A percentile compares a stretch with the other conserved stretches of the same genome.
Evolutionary conservation across 352 stramenopile species (phyloP).

Genomic region (Globisporangium heterothallicum): DNA sequence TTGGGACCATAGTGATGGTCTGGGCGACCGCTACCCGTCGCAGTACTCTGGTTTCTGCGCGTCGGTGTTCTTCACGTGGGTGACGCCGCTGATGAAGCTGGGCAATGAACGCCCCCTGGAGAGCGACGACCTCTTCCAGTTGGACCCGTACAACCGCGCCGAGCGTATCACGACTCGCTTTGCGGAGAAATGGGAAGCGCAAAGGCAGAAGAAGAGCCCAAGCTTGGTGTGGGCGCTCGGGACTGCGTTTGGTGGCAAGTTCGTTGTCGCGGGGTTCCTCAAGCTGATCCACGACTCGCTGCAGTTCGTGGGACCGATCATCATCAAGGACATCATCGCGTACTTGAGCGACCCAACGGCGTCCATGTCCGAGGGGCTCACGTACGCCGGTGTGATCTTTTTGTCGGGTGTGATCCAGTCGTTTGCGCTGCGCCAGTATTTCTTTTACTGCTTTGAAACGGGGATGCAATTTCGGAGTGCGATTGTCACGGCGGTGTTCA

Average conservation of each 20-base stretch:
- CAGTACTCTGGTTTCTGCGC: conserved; percentile 48
- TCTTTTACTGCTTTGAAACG: conserved; percentile 62
- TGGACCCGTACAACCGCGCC: conserved; percentile 50
- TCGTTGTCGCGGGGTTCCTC: conserved; percentile 39
- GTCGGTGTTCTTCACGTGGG: conserved; percentile 69
- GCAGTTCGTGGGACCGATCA: conserved; percentile 51
- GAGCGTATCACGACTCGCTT: conserved; percentile 34
- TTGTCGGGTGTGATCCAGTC: conserved; percentile 45
- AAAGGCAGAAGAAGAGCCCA: conserved; percentile 20
- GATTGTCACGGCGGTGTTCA: conserved; percentile 46
- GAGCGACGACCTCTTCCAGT: conserved; percentile 59
- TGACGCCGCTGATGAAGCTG: conserved; percentile 71
- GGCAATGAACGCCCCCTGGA: conserved; percentile 62
- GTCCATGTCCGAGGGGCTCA: conserved; percentile 30
- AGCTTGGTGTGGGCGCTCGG: conserved; percentile 40
- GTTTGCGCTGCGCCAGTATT: conserved; percentile 56
- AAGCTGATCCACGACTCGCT: conserved; percentile 55
- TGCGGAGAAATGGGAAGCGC: conserved; percentile 30
- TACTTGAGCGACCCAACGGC: conserved; percentile 46
- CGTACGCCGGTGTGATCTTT: conserved; percentile 49
- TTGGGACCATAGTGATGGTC: conserved; percentile 11
- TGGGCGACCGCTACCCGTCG: conserved; percentile 49
- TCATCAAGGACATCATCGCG: conserved; percentile 67
- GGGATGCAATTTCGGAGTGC: conserved; percentile 48
- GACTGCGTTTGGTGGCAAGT: conserved; percentile 40